A percentile compares a stretch with the other conserved stretches of the same genome.
These are phyloP conservation scores for Torulaspora microellipsoides DNA, from an alignment of 805 yeast genomes.

Conservation along the genomic window DNA sequence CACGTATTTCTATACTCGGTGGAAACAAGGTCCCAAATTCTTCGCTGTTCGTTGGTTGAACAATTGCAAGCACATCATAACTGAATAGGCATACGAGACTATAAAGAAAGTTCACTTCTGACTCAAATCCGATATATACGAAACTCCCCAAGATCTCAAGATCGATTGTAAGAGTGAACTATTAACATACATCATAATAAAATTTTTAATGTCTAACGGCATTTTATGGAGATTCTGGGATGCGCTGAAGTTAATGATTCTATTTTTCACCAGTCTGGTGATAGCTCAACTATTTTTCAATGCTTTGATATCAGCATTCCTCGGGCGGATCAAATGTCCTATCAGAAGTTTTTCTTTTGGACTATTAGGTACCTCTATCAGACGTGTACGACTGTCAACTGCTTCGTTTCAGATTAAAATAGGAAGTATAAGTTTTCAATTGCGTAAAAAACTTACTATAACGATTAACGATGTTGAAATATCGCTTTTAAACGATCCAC, in stretches of 20 bases:
- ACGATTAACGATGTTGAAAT: conserved; percentile 19
- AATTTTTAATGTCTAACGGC: neutral
- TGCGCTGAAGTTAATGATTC: conserved; percentile 1
- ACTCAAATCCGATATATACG: too few relatives aligned
- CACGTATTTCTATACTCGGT: too few relatives aligned
- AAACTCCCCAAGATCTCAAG: too few relatives aligned
- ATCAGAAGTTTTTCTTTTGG: conserved; percentile 15
- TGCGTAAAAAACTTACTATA: conserved; percentile 21
- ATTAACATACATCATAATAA: too few relatives aligned
- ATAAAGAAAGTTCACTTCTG: too few relatives aligned
- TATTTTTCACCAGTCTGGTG: conserved; percentile 2
- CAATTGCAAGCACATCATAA: too few relatives aligned
- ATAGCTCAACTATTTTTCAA: conserved; percentile 5
- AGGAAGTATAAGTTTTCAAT: conserved; percentile 15
- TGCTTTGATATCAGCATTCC: conserved; percentile 1
- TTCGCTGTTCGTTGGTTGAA: too few relatives aligned
- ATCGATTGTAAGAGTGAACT: too few relatives aligned
- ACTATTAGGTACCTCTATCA: conserved; percentile 20
- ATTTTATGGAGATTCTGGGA: neutral
- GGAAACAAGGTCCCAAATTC: too few relatives aligned
- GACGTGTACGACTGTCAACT: conserved; percentile 11
- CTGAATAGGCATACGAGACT: too few relatives aligned
- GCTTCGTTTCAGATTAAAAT: conserved; percentile 13
- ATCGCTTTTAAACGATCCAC: conserved; percentile 3
- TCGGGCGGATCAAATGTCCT: conserved; percentile 5